Evolutionary conservation across 768 basidiomycete genomes (phyloP).

Genomic region (Tricholoma furcatifolium): DNA sequence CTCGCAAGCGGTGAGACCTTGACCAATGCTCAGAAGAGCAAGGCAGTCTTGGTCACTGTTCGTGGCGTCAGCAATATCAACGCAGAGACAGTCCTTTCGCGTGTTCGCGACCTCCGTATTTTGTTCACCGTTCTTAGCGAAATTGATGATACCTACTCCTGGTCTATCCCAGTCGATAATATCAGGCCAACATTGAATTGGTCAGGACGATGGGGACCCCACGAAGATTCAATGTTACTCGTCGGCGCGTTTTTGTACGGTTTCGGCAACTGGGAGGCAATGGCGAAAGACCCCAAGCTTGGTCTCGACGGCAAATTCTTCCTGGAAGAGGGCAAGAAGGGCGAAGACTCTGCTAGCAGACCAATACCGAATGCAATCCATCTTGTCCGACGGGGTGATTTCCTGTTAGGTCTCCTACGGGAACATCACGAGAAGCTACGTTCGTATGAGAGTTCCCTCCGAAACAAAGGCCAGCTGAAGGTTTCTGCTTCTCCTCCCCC

Average conservation of each 20-base stretch:
- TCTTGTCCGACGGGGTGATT: conserved; percentile 95
- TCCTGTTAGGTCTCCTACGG: conserved; percentile 77
- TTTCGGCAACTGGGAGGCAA: conserved; percentile 96
- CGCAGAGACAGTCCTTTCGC: conserved; percentile 93
- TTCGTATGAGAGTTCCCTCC: conserved; percentile 80
- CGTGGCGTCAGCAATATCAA: conserved; percentile 92
- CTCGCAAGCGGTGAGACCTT: conserved; percentile 84
- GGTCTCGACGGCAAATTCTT: conserved; percentile 92
- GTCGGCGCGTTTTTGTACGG: conserved; percentile 93
- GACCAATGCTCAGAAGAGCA: conserved; percentile 93
- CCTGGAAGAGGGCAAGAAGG: conserved; percentile 96
- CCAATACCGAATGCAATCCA: conserved; percentile 98
- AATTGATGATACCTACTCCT: conserved; percentile 71
- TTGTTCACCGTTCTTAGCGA: conserved; percentile 79
- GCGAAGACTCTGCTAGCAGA: conserved; percentile 77
- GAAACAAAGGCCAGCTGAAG: conserved; percentile 69
- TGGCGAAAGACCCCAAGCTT: conserved; percentile 84
- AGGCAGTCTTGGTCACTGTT: conserved; percentile 92
- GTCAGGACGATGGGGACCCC: conserved; percentile 92
- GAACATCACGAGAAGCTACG: conserved; percentile 91
- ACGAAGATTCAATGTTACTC: conserved; percentile 92
- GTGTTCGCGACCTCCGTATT: conserved; percentile 85
- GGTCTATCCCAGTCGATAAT: conserved; percentile 89
- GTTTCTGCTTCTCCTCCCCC: conserved; percentile 76
- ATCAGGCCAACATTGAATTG: conserved; percentile 94